Evolutionary conservation across 176 grass and related monocot genomes (phyloP).

Genomic region (Avena sativa): DNA sequence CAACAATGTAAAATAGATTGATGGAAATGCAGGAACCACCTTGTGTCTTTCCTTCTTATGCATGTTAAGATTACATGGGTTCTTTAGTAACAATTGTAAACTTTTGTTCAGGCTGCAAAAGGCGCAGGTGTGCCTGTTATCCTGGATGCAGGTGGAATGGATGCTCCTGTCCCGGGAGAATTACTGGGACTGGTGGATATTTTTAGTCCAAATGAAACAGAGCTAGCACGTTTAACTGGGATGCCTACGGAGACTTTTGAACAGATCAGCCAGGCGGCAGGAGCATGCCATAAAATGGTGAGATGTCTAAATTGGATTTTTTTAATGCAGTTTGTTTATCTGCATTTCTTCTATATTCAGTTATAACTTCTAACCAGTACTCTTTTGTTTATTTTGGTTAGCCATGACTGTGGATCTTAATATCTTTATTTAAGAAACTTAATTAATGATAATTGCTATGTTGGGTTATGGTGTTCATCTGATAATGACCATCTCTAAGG

Average conservation of each 20-base stretch:
- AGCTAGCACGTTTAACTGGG: slow-evolving; percentile 80
- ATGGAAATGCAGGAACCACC: background rate
- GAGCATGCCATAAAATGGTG: slow-evolving; percentile 80
- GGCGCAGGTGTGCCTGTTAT: slow-evolving; percentile 85
- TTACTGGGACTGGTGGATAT: slow-evolving; percentile 80
- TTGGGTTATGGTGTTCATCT: background rate
- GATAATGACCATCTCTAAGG: slow-evolving; percentile 23
- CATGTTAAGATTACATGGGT: background rate
- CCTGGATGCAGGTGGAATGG: slow-evolving; percentile 91
- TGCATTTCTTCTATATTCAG: slow-evolving; percentile 5
- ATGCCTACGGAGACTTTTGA: slow-evolving; percentile 84
- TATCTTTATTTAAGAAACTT: slow-evolving; percentile 27
- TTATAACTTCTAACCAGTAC: slow-evolving; percentile 6
- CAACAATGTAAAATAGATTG: background rate
- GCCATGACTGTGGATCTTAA: background rate
- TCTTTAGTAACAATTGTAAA: slow-evolving; percentile 2
- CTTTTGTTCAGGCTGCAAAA: slow-evolving; percentile 76
- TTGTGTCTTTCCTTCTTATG: background rate
- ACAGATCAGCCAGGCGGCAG: slow-evolving; percentile 75
- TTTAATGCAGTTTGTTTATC: slow-evolving; percentile 22
- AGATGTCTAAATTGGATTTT: slow-evolving; percentile 37
- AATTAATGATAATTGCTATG: background rate
- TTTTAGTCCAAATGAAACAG: slow-evolving; percentile 99
- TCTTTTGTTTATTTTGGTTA: slow-evolving; percentile 35
- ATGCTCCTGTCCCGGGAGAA: slow-evolving; percentile 81